These are phyloP conservation scores for Thermomyces lanuginosus DNA, from an alignment of 2,329 filamentous ascomycete species.

Conservation along the genomic window DNA sequence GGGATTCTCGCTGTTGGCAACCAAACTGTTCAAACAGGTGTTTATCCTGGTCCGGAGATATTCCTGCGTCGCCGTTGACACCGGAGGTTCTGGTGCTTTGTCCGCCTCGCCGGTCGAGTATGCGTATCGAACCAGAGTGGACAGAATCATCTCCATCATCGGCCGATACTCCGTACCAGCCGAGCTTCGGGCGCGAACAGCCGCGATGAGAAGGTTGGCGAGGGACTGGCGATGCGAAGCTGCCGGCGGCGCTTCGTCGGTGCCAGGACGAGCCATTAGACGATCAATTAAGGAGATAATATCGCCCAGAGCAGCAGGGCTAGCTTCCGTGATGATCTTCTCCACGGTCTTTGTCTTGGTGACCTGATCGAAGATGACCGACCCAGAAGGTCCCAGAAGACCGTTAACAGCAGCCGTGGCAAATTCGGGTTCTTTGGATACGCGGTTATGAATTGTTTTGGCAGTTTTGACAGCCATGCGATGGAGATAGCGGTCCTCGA, in stretches of 20 bases:
- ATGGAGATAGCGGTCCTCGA: conserved; percentile 63
- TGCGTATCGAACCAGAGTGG: conserved; percentile 32
- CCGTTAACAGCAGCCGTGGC: conserved; percentile 46
- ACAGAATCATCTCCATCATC: conserved; percentile 30
- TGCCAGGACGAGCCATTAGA: conserved; percentile 31
- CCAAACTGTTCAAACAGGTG: conserved; percentile 37
- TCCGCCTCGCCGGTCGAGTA: conserved; percentile 31
- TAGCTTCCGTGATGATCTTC: conserved; percentile 47
- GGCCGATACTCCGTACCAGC: conserved; percentile 22
- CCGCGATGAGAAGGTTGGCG: conserved; percentile 37
- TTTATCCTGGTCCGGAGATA: conserved; percentile 39
- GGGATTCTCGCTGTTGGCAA: conserved; percentile 25
- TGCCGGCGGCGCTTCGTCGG: conserved; percentile 29
- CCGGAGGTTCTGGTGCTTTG: conserved; percentile 24
- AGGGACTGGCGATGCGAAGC: conserved; percentile 33
- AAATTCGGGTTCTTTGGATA: conserved; percentile 43
- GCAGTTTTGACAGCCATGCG: conserved; percentile 60
- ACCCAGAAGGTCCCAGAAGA: conserved; percentile 53
- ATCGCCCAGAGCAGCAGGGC: conserved; percentile 32
- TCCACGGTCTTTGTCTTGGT: conserved; percentile 79
- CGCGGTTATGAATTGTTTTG: conserved; percentile 51
- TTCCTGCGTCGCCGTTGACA: conserved; percentile 33
- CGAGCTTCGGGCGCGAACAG: conserved; percentile 28
- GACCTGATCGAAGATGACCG: conserved; percentile 66
- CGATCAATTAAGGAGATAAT: conserved; percentile 38